Evolutionary conservation across 495 filamentous ascomycete species (phyloP), one percentile per base, ranked within the genome.

Genomic region (Aspergillus heteromorphus): DNA sequence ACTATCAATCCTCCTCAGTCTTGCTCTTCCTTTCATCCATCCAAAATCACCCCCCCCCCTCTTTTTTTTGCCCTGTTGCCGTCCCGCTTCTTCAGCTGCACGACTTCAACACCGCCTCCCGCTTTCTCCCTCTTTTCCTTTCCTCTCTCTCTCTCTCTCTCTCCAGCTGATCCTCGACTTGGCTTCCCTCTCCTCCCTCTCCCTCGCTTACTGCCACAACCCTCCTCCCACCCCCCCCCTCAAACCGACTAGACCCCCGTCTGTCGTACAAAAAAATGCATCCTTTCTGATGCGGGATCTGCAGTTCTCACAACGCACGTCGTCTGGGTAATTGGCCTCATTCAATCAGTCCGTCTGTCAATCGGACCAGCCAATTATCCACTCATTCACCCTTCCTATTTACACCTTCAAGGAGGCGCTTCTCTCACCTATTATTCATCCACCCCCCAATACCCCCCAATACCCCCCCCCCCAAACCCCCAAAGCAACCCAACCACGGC

Each of bases 271-370:
- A 40, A 27, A 51, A 34, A 45, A 53, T 45, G 40, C 25, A 48
- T 49, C 54, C 41, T n/a, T 21, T 47, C 21, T 48, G 51, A 59
- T 54, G 57, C 54, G 41, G 41, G 57, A 59, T 59, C 52, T 59
- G 57, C 57, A 51, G 41, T 48, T 45, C 42, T 36, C 52, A 49
- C 54, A 54, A 48, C 51, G 42, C 41, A 49, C 57, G 52, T 53
- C 34, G 41, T 36, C 42, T 41, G 52, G 48, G 27, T 49, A 23
- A 47, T 34, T 30, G 38, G 53, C 30, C 34, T 20, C 48, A 45
- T 18, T 19, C 51, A 48, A 41, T 51, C 51, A n/a, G 31, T 36
- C 31, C 5, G n/a, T 38, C 34, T 13, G 6, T 38, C 34, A 38
- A 38, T 38, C 34, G 11, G 34, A 49, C 43, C 54, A 45, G 47